Base-by-base conservation (phyloP, 2,329 filamentous ascomycete species). In the Setomelanomma holmii region DNA sequence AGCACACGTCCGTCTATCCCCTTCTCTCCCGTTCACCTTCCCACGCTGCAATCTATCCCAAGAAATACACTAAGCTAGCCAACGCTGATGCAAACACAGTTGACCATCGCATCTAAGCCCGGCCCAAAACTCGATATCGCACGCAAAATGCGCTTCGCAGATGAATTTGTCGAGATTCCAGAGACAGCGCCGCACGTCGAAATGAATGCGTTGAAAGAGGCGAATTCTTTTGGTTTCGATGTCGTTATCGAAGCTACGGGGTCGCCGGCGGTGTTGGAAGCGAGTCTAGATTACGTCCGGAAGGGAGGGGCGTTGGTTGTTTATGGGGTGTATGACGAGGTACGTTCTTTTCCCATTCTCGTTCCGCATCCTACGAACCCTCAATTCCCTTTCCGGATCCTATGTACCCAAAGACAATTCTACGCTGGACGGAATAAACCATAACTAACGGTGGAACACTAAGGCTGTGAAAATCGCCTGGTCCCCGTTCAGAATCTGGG, bases 41-140 rank as follows among this genome's bases (percentile, higher is more conserved):
- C 27, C 14, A 10, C 27, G 3, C 5, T 30, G 2, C 27, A 3
- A 10, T 30, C 5, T 14, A 10, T 2, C 5, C 14, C 5, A 14
- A 30, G 27, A n/a, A 3, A 8, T 20, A 11, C n/a, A 7, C 6
- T 12, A 17, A 3, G 1, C 10, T 14, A 19, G 5, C 11, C 4
- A 5, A 6, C 4, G 19, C 45, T 53, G 20, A 63, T 16, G 3
- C 11, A 6, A 6, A 36, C 5, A 0, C n/a, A 64, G 61, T 51
- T 90, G 48, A 86, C 87, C 33, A 82, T 90, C 62, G 86, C 86
- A n/a, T 86, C 87, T 1, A 87, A 87, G 2, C 79, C 80, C 53
- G 88, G 88, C 43, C 76, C 88, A 43, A 91, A 91, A 78, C 86
- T 91, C 82, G 82, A 90, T 11, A 76, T 90, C 23, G 88, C 88